phyloP scores from a whole-genome alignment of 495 filamentous ascomycete genomes.

The Talaromyces proteolyticus region DNA sequence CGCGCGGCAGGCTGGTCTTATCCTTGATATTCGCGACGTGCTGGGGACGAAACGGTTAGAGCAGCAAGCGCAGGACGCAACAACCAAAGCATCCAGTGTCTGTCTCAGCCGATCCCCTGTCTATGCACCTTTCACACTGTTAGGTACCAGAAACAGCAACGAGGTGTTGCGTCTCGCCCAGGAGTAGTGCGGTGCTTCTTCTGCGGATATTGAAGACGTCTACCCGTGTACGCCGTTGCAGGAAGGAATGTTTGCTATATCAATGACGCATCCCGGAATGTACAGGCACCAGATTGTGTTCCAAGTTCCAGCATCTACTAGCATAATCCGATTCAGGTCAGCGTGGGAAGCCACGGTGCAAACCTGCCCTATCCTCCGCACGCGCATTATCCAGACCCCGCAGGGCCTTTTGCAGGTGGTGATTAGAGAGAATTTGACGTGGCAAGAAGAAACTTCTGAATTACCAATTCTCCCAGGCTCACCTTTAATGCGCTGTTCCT shows the following conservation, averaged over 20 bases:
- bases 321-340: conserved; percentile 34
- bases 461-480: conserved; percentile 34
- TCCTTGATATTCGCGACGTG: too few species aligned
- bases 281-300: conserved; percentile 31
- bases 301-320: conserved; percentile 24
- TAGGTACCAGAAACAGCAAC: too few species aligned
- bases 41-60: too few species aligned
- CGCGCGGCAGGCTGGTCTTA: too few species aligned
- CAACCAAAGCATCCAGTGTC: too few species aligned
- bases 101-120: too few species aligned
- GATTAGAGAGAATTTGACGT: conserved; percentile 36
- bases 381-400: conserved; percentile 28
- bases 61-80: too few species aligned
- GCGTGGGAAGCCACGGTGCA: conserved; percentile 38
- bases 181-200: too few species aligned
- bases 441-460: conserved; percentile 21
- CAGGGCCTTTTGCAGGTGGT: conserved; percentile 47
- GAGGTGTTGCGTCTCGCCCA: too few species aligned
- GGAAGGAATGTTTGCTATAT: conserved; percentile 42
- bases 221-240: conserved; percentile 51
- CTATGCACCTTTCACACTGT: too few species aligned
- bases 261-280: conserved; percentile 28
- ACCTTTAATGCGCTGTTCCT: conserved; percentile 33
- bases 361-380: conserved; percentile 25
- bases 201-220: conserved; percentile 20